Conservation (phyloP, 345 rosid genomes). For the Microthlaspi erraticum region DNA sequence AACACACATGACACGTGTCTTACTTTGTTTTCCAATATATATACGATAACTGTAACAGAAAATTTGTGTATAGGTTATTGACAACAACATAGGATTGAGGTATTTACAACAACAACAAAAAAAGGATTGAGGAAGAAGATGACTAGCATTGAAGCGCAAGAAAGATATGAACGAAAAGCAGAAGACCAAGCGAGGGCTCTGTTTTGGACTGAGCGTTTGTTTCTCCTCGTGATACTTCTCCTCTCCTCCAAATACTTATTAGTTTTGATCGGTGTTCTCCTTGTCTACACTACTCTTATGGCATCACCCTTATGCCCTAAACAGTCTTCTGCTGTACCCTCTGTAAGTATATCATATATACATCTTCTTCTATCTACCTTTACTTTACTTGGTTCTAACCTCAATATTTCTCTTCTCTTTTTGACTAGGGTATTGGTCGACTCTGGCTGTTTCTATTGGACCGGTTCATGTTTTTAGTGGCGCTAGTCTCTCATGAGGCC, state of each 20-base stretch:
- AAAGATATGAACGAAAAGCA: not conserved
- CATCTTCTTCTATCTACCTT: conserved; percentile 7
- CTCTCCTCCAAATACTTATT: not conserved
- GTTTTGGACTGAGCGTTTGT: conserved; percentile 22
- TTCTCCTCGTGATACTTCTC: not conserved
- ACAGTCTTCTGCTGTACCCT: conserved; percentile 7
- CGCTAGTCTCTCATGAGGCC: conserved; percentile 8
- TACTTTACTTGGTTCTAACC: not conserved
- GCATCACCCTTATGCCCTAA: conserved; percentile 7
- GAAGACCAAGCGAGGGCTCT: not conserved
- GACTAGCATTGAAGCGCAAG: not conserved
- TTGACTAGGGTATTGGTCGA: conserved; percentile 13
- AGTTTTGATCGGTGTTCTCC: not conserved
- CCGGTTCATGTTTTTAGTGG: conserved; percentile 16
- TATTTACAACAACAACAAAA: not conserved
- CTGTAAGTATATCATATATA: conserved; percentile 14
- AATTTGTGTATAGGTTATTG: not conserved
- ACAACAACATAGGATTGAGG: not conserved
- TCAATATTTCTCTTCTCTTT: not conserved
- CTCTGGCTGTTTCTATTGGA: conserved; percentile 4
- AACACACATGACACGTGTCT: too few relatives aligned
- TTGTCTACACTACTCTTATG: not conserved
- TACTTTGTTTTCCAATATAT: too few relatives aligned
- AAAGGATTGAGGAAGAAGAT: not conserved
- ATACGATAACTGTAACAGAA: not conserved